Evolutionary conservation across 306 rosid genomes (phyloP).

Genomic region (Lathyrus sativus): DNA sequence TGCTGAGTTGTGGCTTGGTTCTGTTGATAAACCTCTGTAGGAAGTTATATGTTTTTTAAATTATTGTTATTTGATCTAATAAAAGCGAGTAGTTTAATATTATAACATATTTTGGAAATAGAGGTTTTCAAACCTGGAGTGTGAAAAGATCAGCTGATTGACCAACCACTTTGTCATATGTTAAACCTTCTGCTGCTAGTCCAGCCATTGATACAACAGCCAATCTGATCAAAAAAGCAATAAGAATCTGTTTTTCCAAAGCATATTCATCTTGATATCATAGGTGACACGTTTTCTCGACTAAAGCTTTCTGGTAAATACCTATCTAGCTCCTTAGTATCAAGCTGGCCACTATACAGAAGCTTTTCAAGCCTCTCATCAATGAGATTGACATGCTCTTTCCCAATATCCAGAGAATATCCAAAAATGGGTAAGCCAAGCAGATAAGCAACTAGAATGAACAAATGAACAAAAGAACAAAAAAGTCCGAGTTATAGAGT

Average conservation of each 20-base stretch:
- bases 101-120: background rate
- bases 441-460: slow-evolving; percentile 68
- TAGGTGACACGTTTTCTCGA: no score
- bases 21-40: slow-evolving; percentile 83
- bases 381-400: slow-evolving; percentile 92
- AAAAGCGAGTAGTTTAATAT: background rate
- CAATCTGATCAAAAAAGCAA: slow-evolving; percentile 47
- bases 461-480: slow-evolving; percentile 37
- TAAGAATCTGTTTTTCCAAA: background rate
- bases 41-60: background rate
- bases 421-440: slow-evolving; percentile 85
- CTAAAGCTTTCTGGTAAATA: slow-evolving; percentile 18
- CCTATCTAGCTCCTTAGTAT: slow-evolving; percentile 84
- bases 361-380: slow-evolving; percentile 81
- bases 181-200: slow-evolving; percentile 86
- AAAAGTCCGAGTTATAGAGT: slow-evolving; percentile 10
- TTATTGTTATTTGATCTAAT: background rate
- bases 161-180: slow-evolving; percentile 86
- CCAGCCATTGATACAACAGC: slow-evolving; percentile 96
- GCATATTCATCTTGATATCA: slow-evolving; percentile 9
- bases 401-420: slow-evolving; percentile 90
- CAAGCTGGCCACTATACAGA: slow-evolving; percentile 90
- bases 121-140: slow-evolving; percentile 52
- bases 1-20: slow-evolving; percentile 80
- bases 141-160: slow-evolving; percentile 83